Evolutionary conservation across 345 rosid genomes (phyloP).

Genomic region (Carallia brachiata): DNA sequence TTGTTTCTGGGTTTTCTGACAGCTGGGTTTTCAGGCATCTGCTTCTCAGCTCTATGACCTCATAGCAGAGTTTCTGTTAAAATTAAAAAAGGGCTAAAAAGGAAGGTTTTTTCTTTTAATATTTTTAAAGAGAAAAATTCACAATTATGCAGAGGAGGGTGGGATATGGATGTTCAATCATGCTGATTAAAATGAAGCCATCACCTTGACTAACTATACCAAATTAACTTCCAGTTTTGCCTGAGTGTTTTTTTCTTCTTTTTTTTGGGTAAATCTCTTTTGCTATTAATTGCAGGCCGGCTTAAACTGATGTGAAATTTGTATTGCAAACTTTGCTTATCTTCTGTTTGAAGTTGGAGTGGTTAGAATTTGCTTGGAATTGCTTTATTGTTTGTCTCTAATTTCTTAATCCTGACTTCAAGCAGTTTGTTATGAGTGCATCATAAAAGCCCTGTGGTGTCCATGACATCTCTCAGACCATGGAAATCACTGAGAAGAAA

Average conservation of each 20-base stretch:
- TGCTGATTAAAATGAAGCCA: too few species aligned
- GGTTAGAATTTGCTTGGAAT: neutral
- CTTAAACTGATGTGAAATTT: too few species aligned
- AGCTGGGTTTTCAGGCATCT: neutral
- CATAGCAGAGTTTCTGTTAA: neutral
- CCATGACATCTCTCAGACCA: slow-evolving; percentile 40
- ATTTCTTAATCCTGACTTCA: neutral
- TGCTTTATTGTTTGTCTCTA: neutral
- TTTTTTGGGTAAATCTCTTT: too few species aligned
- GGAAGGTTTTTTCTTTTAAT: neutral
- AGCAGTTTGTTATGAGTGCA: slow-evolving; percentile 2
- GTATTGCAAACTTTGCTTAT: too few species aligned
- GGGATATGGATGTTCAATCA: too few species aligned
- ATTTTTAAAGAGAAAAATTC: too few species aligned
- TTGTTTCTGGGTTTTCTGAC: neutral
- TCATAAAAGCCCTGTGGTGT: neutral
- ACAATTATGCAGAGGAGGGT: too few species aligned
- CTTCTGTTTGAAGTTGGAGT: neutral
- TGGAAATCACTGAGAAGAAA: slow-evolving; percentile 64
- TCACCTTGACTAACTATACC: too few species aligned
- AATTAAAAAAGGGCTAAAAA: neutral
- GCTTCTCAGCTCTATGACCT: neutral
- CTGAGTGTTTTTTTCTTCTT: too few species aligned
- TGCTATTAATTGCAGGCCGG: too few species aligned
- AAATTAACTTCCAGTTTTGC: too few species aligned